Conservation (phyloP, 2,329 filamentous ascomycete genomes). For the Colletotrichum sp. region DNA sequence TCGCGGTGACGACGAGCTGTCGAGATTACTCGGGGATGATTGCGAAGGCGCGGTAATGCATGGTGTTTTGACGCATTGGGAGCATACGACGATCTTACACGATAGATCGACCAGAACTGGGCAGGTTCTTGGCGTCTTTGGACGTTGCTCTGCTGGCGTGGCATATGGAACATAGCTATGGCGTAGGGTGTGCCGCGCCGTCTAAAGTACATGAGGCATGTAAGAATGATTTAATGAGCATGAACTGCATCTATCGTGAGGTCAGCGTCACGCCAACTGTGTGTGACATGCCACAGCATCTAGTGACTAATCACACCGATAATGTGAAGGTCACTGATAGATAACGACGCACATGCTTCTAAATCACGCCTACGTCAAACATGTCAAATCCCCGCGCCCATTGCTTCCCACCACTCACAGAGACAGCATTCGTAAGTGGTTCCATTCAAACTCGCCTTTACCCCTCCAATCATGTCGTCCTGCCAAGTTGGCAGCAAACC, state of each 20-base stretch:
- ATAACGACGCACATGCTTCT: not conserved
- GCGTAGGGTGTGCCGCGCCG: not conserved
- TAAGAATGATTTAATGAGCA: not conserved
- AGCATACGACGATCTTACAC: not conserved
- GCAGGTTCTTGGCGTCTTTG: not conserved
- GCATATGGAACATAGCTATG: not conserved
- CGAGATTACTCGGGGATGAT: not conserved
- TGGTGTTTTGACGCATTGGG: not conserved
- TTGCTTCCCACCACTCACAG: not conserved
- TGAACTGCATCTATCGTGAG: not conserved
- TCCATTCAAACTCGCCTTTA: not conserved
- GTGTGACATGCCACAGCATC: not conserved
- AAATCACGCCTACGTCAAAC: not conserved
- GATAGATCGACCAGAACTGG: not conserved
- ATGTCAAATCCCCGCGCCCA: not conserved
- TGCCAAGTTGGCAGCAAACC: not conserved
- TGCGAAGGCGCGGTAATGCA: not conserved
- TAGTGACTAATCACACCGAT: not conserved
- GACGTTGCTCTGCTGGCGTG: not conserved
- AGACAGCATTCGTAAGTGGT: not conserved
- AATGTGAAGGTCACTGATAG: not conserved
- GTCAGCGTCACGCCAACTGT: not conserved
- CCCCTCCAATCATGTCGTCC: not conserved
- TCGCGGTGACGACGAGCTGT: not conserved
- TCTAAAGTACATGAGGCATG: not conserved